A percentile compares a stretch with the other conserved stretches of the same genome.
phyloP scores from a whole-genome alignment of 2,329 filamentous ascomycete species.

The Periglandula ipomoeae region DNA sequence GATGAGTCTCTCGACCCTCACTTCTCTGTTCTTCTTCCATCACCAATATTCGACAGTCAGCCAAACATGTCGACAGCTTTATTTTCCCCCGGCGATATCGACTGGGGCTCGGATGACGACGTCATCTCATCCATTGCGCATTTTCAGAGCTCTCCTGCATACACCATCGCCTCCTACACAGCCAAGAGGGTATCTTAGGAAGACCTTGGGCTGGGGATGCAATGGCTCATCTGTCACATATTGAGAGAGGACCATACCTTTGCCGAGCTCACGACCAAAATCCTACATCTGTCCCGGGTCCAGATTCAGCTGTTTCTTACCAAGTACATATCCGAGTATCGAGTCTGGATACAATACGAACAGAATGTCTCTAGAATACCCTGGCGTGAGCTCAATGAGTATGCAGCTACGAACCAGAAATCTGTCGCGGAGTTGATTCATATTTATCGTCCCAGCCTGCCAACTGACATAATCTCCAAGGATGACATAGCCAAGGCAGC shows the following conservation, averaged over 20 bases:
- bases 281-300: constrained; percentile 12
- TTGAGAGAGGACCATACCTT: constrained; percentile 14
- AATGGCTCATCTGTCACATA: constrained; percentile 18
- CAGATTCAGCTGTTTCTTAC: constrained; percentile 16
- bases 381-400: constrained; percentile 5
- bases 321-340: constrained; percentile 13
- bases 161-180: not conserved
- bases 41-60: not conserved
- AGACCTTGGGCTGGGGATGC: constrained; percentile 14
- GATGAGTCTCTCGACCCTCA: not conserved
- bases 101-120: constrained; percentile 9
- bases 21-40: not conserved
- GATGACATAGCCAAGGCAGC: constrained; percentile 11
- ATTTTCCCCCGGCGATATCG: constrained; percentile 6
- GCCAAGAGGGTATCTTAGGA: constrained; percentile 13
- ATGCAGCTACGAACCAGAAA: constrained; percentile 7
- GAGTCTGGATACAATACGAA: constrained; percentile 14
- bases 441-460: constrained; percentile 14
- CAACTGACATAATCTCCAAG: constrained; percentile 14
- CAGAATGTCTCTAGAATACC: constrained; percentile 9
- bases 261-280: constrained; percentile 9
- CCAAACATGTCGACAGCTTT: not conserved
- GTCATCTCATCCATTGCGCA: not conserved
- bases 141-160: not conserved
- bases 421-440: constrained; percentile 9